A percentile compares a stretch with the other conserved stretches of the same genome.
Evolutionary conservation across 805 yeast genomes (phyloP).

Genomic region (Ogataea wickerhamii): DNA sequence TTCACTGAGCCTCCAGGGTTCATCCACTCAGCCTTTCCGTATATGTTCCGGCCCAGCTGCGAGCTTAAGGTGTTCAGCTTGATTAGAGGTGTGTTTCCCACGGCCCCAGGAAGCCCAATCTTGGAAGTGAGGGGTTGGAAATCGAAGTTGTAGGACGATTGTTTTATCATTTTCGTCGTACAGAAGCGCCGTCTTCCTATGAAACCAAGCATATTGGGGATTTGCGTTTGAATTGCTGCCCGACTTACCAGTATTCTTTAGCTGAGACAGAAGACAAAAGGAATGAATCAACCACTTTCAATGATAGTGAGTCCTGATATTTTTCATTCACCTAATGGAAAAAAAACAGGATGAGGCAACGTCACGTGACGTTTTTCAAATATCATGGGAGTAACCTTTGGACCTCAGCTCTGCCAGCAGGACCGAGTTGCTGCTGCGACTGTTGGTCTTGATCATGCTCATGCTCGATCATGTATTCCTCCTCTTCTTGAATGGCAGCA

Average conservation of each 20-base stretch:
- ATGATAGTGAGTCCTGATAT: too few relatives aligned
- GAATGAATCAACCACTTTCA: too few relatives aligned
- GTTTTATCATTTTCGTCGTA: conserved; percentile 6
- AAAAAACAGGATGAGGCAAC: conserved; percentile 9
- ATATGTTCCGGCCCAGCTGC: conserved; percentile 66
- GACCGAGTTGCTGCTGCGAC: conserved; percentile 12
- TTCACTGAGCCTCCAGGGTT: conserved; percentile 94
- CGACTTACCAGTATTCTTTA: too few relatives aligned
- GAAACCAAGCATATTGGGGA: neutral
- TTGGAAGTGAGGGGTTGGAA: conserved; percentile 65
- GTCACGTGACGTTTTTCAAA: conserved; percentile 14
- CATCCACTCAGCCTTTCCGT: conserved; percentile 88
- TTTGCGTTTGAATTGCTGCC: too few relatives aligned
- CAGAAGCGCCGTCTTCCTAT: conserved; percentile 16
- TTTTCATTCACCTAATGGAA: too few relatives aligned
- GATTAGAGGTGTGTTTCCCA: conserved; percentile 90
- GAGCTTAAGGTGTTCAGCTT: conserved; percentile 54
- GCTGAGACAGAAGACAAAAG: neutral
- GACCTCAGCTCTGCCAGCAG: conserved; percentile 24
- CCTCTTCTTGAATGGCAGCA: conserved; percentile 30
- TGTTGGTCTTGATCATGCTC: conserved; percentile 32
- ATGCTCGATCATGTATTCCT: conserved; percentile 30
- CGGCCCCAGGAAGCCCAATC: conserved; percentile 73
- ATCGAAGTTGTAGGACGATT: conserved; percentile 33
- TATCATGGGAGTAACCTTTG: conserved; percentile 22